A percentile compares a stretch with the other conserved stretches of the same genome.
Conservation (phyloP, 2,329 filamentous ascomycete species). For the Nothophoma quercina region DNA sequence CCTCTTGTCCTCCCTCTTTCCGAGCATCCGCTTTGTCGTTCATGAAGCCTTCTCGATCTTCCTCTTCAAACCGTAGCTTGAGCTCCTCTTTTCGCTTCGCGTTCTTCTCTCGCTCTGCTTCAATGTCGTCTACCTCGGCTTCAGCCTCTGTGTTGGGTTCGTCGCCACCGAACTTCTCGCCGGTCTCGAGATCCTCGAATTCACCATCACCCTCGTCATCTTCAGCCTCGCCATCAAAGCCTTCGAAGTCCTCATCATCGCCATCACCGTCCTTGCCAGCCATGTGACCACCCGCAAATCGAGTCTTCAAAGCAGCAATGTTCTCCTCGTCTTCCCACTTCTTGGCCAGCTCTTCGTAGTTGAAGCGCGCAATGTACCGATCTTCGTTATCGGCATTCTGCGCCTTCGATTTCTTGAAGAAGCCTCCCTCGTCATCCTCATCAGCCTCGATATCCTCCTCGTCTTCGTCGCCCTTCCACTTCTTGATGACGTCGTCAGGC, state of each 20-base stretch:
- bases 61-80: conserved; percentile 92
- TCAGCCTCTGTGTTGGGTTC: conserved; percentile 52
- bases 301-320: conserved; percentile 74
- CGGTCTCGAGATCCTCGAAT: conserved; percentile 86
- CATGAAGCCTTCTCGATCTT: conserved; percentile 94
- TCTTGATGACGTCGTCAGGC: conserved; percentile 75
- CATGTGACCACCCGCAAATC: conserved; percentile 77
- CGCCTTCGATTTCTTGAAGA: conserved; percentile 65
- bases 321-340: conserved; percentile 87
- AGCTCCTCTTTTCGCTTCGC: conserved; percentile 93
- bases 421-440: conserved; percentile 69
- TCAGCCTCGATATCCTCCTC: conserved; percentile 61
- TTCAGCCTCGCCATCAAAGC: conserved; percentile 65
- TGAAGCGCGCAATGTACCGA: conserved; percentile 76
- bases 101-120: conserved; percentile 88
- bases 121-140: conserved; percentile 65
- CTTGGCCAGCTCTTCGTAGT: conserved; percentile 80
- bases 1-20: conserved; percentile 69
- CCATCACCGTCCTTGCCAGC: conserved; percentile 50
- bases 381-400: conserved; percentile 69
- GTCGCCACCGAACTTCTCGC: conserved; percentile 62
- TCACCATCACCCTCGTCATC: conserved; percentile 75
- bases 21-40: conserved; percentile 85
- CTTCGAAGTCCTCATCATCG: conserved; percentile 60
- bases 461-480: conserved; percentile 76